Percentiles rank a stretch among this genome's conserved stretches.
Evolutionary conservation across 441 rosid genomes (phyloP).

Genomic region (Heliophila coronopifolia): DNA sequence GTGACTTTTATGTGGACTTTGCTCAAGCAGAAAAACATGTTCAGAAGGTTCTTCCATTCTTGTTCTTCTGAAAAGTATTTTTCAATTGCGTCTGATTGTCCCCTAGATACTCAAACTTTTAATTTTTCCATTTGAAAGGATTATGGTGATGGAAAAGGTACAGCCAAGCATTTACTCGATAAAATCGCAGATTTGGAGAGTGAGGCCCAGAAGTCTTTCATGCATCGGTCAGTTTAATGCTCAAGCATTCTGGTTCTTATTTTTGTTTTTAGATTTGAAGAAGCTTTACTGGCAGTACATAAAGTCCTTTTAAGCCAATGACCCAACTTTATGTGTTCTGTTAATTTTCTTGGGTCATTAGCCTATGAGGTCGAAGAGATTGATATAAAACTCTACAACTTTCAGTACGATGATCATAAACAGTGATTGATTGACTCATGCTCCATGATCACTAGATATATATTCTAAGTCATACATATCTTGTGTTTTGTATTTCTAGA

Average conservation of each 20-base stretch:
- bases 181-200: constrained; percentile 75
- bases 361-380: not conserved
- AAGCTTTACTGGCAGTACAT: not conserved
- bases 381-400: not conserved
- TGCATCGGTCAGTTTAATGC: constrained; percentile 77
- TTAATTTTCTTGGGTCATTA: constrained; percentile 13
- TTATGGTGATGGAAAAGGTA: constrained; percentile 72
- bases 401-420: no score
- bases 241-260: not conserved
- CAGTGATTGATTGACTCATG: no score
- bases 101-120: not conserved
- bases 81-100: not conserved
- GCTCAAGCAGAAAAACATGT: constrained; percentile 39
- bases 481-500: constrained; percentile 33
- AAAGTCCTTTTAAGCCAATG: not conserved
- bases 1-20: constrained; percentile 82
- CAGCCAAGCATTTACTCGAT: constrained; percentile 68
- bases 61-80: constrained; percentile 12
- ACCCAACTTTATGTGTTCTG: not conserved
- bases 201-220: constrained; percentile 96
- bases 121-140: constrained; percentile 37
- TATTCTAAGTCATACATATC: constrained; percentile 7
- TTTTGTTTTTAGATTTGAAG: not conserved
- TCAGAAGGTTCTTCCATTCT: constrained; percentile 48
- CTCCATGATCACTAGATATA: not conserved